These are phyloP conservation scores for Lodderomyces pseudojiufengensis DNA, from an alignment of 1,139 yeast species.

Conservation along the genomic window DNA sequence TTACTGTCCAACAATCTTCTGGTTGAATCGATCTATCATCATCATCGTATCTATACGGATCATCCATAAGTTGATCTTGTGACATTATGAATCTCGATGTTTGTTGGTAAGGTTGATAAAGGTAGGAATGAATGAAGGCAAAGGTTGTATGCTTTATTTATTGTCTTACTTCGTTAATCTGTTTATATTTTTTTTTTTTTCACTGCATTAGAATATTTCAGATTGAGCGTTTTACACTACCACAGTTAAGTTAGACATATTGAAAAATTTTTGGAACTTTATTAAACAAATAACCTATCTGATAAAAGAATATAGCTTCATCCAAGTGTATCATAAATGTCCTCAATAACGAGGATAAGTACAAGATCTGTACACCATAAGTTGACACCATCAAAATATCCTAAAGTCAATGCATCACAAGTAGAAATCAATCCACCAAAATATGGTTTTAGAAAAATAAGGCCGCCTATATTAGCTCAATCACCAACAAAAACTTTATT, in stretches of 20 bases:
- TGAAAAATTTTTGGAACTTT: not conserved
- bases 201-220: too few relatives aligned
- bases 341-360: conserved; percentile 12
- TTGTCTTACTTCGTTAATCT: too few relatives aligned
- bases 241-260: too few relatives aligned
- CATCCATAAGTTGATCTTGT: conserved; percentile 21
- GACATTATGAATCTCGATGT: conserved; percentile 10
- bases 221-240: too few relatives aligned
- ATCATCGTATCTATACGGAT: conserved; percentile 65
- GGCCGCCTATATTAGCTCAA: conserved; percentile 42
- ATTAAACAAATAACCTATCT: too few relatives aligned
- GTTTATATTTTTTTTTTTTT: too few relatives aligned
- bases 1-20: conserved; percentile 99
- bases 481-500: conserved; percentile 38
- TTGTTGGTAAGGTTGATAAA: not conserved
- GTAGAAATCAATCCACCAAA: conserved; percentile 38
- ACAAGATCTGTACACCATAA: conserved; percentile 32
- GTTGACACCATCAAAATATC: conserved; percentile 33
- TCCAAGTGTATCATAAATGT: too few relatives aligned
- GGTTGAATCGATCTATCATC: conserved; percentile 76
- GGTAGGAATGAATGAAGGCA: not conserved
- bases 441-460: conserved; percentile 37
- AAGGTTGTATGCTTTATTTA: not conserved
- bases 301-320: conserved; percentile 1
- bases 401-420: conserved; percentile 38